A percentile compares a stretch with the other conserved stretches of the same genome.
These are phyloP conservation scores for Geranium incanum DNA, from an alignment of 441 rosid species.

Conservation along the genomic window DNA sequence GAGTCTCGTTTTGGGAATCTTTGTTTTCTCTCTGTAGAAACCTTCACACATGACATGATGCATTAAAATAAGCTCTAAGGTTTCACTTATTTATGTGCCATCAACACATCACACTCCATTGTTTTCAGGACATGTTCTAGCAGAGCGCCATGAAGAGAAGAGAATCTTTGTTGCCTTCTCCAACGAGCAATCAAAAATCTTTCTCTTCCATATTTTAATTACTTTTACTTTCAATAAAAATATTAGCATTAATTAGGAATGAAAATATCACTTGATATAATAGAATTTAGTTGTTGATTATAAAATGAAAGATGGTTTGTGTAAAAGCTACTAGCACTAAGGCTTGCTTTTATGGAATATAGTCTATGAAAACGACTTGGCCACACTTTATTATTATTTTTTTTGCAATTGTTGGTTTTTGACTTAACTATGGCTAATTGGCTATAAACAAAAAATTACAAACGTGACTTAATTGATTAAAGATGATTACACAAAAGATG, in stretches of 20 bases:
- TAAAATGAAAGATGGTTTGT: not conserved
- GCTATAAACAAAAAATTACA: too few relatives aligned
- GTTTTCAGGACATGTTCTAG: not conserved
- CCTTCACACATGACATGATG: not conserved
- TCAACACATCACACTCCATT: not conserved
- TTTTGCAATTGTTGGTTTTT: not conserved
- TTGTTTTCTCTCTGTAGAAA: slow-evolving; percentile 1
- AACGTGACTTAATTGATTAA: too few relatives aligned
- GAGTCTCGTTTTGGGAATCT: slow-evolving; percentile 1
- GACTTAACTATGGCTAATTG: not conserved
- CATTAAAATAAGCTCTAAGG: not conserved
- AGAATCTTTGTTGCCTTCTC: not conserved
- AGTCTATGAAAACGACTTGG: not conserved
- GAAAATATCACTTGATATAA: not conserved
- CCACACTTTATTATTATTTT: not conserved
- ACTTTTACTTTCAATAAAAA: too few relatives aligned
- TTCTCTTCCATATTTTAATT: not conserved
- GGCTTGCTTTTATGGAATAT: not conserved
- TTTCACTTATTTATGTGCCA: not conserved
- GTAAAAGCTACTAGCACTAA: not conserved
- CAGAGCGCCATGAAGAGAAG: not conserved
- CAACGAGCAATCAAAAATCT: not conserved
- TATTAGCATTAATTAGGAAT: not conserved
- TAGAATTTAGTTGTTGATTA: not conserved
- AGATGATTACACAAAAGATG: too few relatives aligned